A percentile compares a stretch with the other conserved stretches of the same genome.
Evolutionary conservation across 179 eudicot species (phyloP).

Genomic region (Drosera spatulata): DNA sequence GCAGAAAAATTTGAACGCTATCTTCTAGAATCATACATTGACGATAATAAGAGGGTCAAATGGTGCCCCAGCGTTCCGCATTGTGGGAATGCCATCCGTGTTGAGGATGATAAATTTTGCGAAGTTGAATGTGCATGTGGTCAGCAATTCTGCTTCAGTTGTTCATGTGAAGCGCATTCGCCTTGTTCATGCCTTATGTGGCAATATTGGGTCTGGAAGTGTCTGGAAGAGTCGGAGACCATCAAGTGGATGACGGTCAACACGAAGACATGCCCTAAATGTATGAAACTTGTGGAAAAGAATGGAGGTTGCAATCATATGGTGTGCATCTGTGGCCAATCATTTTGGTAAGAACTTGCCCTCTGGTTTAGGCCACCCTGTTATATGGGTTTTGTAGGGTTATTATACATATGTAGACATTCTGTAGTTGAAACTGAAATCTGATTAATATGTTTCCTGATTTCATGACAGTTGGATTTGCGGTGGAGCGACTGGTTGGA

Average conservation of each 20-base stretch:
- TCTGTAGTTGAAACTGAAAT: too few relatives aligned
- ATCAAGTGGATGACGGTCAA: conserved; percentile 41
- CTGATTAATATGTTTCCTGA: too few relatives aligned
- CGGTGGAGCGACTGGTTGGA: conserved; percentile 22
- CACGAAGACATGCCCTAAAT: conserved; percentile 44
- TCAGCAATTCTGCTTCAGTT: conserved; percentile 41
- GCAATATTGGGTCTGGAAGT: conserved; percentile 44
- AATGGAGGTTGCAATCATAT: conserved; percentile 55
- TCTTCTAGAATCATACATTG: conserved; percentile 50
- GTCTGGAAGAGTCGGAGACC: conserved; percentile 34
- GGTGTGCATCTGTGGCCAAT: conserved; percentile 38
- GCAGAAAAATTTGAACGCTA: conserved; percentile 43
- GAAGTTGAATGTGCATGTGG: conserved; percentile 63
- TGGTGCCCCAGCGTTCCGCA: conserved; percentile 66
- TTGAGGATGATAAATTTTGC: conserved; percentile 30
- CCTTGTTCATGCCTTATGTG: conserved; percentile 61
- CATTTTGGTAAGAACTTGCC: conserved; percentile 35
- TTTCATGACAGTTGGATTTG: too few relatives aligned
- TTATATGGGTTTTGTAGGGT: background rate
- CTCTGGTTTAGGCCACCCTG: background rate
- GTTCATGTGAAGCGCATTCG: conserved; percentile 44
- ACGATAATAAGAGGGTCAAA: conserved; percentile 44
- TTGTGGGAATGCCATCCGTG: conserved; percentile 55
- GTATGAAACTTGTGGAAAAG: conserved; percentile 49
- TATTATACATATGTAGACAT: conserved; percentile 15